phyloP scores from a whole-genome alignment of 2,329 filamentous ascomycete genomes.

The Exophiala viscosa region DNA sequence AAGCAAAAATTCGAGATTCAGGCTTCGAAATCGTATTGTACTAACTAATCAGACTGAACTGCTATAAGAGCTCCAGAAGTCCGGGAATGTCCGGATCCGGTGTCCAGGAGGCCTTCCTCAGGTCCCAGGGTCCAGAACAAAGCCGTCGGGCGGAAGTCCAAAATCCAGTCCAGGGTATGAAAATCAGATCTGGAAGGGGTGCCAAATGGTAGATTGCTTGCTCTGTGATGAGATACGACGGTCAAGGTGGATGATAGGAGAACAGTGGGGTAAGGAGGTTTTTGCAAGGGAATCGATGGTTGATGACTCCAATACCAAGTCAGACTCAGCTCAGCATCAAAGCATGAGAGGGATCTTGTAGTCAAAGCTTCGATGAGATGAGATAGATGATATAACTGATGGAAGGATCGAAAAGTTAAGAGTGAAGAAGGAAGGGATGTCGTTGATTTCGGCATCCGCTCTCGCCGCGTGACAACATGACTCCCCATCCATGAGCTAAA shows the following conservation, averaged over 20 bases:
- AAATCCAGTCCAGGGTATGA: slow-evolving; percentile 14
- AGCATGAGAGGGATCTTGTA: slow-evolving; percentile 12
- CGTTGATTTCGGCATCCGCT: background rate
- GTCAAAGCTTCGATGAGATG: background rate
- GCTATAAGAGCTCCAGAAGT: slow-evolving; percentile 27
- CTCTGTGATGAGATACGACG: slow-evolving; percentile 11
- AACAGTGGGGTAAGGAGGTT: slow-evolving; percentile 20
- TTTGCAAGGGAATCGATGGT: slow-evolving; percentile 9
- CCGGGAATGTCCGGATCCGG: slow-evolving; percentile 20
- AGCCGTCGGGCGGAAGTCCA: slow-evolving; percentile 1
- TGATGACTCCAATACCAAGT: slow-evolving; percentile 11
- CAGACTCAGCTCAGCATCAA: slow-evolving; percentile 28
- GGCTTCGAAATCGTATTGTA: slow-evolving; percentile 28
- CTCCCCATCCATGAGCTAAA: background rate
- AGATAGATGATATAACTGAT: slow-evolving; percentile 1
- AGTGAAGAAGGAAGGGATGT: background rate
- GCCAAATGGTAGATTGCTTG: slow-evolving; percentile 6
- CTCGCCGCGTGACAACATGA: background rate
- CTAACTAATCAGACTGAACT: slow-evolving; percentile 27
- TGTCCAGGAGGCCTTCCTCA: background rate
- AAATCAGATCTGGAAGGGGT: slow-evolving; percentile 1
- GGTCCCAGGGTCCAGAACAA: slow-evolving; percentile 15
- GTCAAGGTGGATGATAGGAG: slow-evolving; percentile 14
- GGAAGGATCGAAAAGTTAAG: background rate
- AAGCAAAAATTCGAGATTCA: slow-evolving; percentile 28